These are phyloP conservation scores for Pseudogymnoascus sp. DNA, from an alignment of 2,329 filamentous ascomycete genomes.

Conservation along the genomic window DNA sequence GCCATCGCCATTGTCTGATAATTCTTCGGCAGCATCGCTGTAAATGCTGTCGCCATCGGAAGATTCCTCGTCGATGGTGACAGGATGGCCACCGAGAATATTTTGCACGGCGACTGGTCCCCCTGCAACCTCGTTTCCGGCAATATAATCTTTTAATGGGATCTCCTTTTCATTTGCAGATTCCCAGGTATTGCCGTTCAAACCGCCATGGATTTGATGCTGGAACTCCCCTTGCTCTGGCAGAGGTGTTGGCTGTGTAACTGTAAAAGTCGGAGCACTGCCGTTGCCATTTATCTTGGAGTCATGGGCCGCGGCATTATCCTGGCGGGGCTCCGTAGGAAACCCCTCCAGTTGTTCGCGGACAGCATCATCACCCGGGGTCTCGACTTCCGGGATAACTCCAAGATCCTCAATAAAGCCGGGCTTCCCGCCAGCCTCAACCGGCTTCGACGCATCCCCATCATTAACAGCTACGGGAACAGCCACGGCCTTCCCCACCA, in stretches of 20 bases:
- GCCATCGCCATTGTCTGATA: constrained; percentile 52
- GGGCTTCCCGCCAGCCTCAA: background rate
- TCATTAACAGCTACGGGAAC: constrained; percentile 6
- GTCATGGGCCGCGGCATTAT: background rate
- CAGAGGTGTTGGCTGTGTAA: constrained; percentile 41
- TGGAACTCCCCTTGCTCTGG: constrained; percentile 29
- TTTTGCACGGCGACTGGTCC: background rate
- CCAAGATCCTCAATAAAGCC: constrained; percentile 11
- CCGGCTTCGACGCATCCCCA: background rate
- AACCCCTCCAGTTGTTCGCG: constrained; percentile 9
- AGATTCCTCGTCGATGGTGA: constrained; percentile 19
- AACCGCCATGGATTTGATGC: constrained; percentile 26
- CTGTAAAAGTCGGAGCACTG: constrained; percentile 34
- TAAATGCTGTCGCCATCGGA: constrained; percentile 55
- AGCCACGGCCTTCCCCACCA: constrained; percentile 23
- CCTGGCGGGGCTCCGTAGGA: background rate
- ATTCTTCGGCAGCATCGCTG: constrained; percentile 70
- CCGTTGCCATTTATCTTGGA: constrained; percentile 12
- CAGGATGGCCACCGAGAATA: constrained; percentile 14
- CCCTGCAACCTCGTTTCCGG: background rate
- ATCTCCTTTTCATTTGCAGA: constrained; percentile 32
- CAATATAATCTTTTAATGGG: background rate
- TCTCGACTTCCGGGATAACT: constrained; percentile 7
- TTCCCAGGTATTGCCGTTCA: background rate
- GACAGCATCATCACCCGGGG: constrained; percentile 4